Conservation (phyloP, 768 basidiomycete genomes). For the Russula compacta region DNA sequence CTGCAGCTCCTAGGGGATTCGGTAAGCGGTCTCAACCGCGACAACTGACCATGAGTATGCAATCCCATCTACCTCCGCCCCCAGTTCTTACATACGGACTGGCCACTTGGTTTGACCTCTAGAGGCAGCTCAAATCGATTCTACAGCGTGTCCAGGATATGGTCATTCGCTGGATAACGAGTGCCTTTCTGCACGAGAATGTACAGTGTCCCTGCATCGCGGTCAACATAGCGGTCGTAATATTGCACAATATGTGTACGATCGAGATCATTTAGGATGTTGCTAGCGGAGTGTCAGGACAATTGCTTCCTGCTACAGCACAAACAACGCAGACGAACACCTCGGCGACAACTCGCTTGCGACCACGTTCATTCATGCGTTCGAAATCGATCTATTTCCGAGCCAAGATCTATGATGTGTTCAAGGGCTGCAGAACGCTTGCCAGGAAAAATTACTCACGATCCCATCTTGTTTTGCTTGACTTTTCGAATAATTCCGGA, state of each 20-base stretch:
- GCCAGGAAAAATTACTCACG: slow-evolving; percentile 39
- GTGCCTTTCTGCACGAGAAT: slow-evolving; percentile 62
- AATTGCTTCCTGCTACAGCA: background rate
- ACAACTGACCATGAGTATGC: too few relatives aligned
- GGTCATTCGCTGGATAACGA: too few relatives aligned
- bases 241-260: slow-evolving; percentile 97
- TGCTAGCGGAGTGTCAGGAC: slow-evolving; percentile 38
- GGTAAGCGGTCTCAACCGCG: too few relatives aligned
- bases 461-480: slow-evolving; percentile 66
- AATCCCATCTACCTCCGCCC: too few relatives aligned
- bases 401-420: slow-evolving; percentile 56
- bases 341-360: slow-evolving; percentile 95
- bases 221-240: slow-evolving; percentile 86
- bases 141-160: too few relatives aligned
- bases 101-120: too few relatives aligned
- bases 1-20: too few relatives aligned
- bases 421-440: background rate
- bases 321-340: slow-evolving; percentile 53
- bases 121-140: too few relatives aligned
- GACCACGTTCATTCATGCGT: slow-evolving; percentile 90
- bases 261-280: slow-evolving; percentile 91
- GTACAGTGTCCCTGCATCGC: slow-evolving; percentile 84
- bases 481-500: slow-evolving; percentile 98
- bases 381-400: slow-evolving; percentile 97
- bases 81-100: too few relatives aligned